Evolutionary conservation across 1,139 yeast species (phyloP).

Genomic region (Meyerozyma guilliermondii): DNA sequence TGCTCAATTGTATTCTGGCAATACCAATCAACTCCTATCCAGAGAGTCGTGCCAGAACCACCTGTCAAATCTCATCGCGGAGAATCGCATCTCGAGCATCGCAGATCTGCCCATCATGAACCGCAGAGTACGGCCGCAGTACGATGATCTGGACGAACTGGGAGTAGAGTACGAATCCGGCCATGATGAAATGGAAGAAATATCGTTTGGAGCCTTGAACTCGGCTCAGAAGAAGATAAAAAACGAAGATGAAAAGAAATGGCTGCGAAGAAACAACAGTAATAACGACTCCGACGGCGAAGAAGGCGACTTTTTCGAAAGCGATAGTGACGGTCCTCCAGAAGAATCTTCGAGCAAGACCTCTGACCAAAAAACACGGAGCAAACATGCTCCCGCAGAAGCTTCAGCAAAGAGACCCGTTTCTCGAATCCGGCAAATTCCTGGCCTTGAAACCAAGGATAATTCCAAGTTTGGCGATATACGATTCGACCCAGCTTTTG

Average conservation of each 20-base stretch:
- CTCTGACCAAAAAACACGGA: slow-evolving; percentile 22
- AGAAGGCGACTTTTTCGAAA: slow-evolving; percentile 12
- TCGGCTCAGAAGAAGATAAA: slow-evolving; percentile 50
- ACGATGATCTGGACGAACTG: slow-evolving; percentile 12
- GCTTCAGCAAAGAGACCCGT: slow-evolving; percentile 70
- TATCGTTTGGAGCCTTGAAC: slow-evolving; percentile 59
- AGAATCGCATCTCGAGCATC: neutral
- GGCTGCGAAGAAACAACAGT: slow-evolving; percentile 4
- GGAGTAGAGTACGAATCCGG: slow-evolving; percentile 15
- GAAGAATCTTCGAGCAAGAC: slow-evolving; percentile 13
- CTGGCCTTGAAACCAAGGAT: slow-evolving; percentile 53
- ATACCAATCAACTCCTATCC: too few species aligned
- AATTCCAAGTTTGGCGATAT: slow-evolving; percentile 57
- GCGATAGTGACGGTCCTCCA: slow-evolving; percentile 14
- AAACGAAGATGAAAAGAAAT: slow-evolving; percentile 10
- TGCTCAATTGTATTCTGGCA: too few species aligned
- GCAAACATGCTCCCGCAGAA: slow-evolving; percentile 80
- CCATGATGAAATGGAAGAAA: slow-evolving; percentile 34
- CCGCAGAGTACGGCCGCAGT: slow-evolving; percentile 13
- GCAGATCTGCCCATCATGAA: neutral
- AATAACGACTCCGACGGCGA: slow-evolving; percentile 7
- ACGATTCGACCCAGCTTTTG: slow-evolving; percentile 85
- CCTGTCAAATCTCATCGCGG: neutral
- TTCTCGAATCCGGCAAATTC: slow-evolving; percentile 63
- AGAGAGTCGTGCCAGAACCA: neutral